These are phyloP conservation scores for Apostasia shenzhenica DNA, from an alignment of 106 monocot genomes.

Conservation along the genomic window DNA sequence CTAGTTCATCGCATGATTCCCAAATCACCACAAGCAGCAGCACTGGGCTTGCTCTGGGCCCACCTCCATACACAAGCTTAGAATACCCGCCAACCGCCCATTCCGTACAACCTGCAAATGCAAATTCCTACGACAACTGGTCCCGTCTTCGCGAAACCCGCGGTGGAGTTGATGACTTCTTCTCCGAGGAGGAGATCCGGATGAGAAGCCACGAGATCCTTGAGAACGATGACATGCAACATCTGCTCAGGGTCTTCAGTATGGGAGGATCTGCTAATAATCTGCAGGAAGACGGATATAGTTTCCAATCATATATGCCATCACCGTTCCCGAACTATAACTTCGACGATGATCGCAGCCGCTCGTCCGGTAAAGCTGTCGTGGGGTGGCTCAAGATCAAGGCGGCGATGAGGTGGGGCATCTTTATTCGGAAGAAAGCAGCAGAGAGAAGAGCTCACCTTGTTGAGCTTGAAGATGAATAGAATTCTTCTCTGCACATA, in stretches of 20 bases:
- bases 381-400: constrained; percentile 99
- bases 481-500: background rate
- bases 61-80: constrained; percentile 22
- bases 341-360: constrained; percentile 58
- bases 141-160: constrained; percentile 17
- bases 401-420: constrained; percentile 99
- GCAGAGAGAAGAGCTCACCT: constrained; percentile 88
- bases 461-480: constrained; percentile 66
- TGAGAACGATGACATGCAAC: constrained; percentile 88
- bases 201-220: constrained; percentile 78
- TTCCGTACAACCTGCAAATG: constrained; percentile 16
- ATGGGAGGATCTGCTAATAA: constrained; percentile 51
- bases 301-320: constrained; percentile 46
- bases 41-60: constrained; percentile 27
- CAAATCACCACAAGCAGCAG: constrained; percentile 28
- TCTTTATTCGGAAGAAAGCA: constrained; percentile 91
- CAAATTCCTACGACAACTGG: constrained; percentile 38
- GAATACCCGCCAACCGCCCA: constrained; percentile 17
- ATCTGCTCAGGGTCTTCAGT: constrained; percentile 56
- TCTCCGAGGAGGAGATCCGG: constrained; percentile 78
- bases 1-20: constrained; percentile 10
- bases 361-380: constrained; percentile 77
- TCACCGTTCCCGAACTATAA: constrained; percentile 48
- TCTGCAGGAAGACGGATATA: constrained; percentile 52
- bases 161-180: constrained; percentile 21